These are phyloP conservation scores for Lasiosphaeria hispida DNA, from an alignment of 495 filamentous ascomycete genomes.

Conservation along the genomic window DNA sequence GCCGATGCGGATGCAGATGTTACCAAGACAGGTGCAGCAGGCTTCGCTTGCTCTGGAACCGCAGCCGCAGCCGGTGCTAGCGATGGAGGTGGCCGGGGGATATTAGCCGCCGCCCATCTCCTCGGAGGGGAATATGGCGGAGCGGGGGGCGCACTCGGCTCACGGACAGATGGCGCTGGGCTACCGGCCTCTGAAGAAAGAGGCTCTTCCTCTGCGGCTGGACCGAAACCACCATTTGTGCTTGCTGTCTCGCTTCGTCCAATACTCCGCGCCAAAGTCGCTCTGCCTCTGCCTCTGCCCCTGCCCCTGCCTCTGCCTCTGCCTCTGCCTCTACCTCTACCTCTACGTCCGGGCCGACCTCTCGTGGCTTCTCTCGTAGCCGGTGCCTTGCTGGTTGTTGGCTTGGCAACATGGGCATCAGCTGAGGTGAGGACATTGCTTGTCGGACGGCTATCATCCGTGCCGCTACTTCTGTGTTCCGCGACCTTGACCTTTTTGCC, in stretches of 20 bases:
- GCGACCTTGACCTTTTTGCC: slow-evolving; percentile 47
- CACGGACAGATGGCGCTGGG: neutral
- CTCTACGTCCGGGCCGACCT: slow-evolving; percentile 1
- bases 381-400: neutral
- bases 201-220: slow-evolving; percentile 22
- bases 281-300: slow-evolving; percentile 6
- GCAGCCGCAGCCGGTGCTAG: neutral
- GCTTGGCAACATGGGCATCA: neutral
- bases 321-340: neutral
- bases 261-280: slow-evolving; percentile 7
- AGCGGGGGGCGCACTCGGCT: neutral
- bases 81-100: neutral
- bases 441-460: neutral
- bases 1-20: slow-evolving; percentile 10
- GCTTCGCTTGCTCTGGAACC: neutral
- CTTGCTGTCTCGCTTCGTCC: slow-evolving; percentile 5
- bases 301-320: slow-evolving; percentile 12
- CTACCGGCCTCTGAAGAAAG: slow-evolving; percentile 2
- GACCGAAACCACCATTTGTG: slow-evolving; percentile 36
- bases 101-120: neutral
- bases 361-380: neutral
- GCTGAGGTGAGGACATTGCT: too few species aligned
- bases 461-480: slow-evolving; percentile 21
- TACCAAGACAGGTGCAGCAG: neutral
- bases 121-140: neutral